These are phyloP conservation scores for Viola odorata DNA, from an alignment of 345 rosid genomes.

Conservation along the genomic window DNA sequence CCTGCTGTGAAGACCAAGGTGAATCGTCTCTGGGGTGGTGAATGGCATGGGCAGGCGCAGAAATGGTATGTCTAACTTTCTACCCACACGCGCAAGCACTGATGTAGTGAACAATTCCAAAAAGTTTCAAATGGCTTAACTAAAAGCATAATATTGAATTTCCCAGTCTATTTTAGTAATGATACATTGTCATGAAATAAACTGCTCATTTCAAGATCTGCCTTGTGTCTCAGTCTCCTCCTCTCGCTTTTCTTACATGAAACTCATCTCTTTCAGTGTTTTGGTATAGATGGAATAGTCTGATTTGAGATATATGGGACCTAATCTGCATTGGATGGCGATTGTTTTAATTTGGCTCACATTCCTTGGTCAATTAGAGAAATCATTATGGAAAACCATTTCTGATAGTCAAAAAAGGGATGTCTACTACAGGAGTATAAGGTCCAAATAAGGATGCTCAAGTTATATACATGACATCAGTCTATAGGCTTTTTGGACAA, in stretches of 20 bases:
- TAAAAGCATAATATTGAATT: not conserved
- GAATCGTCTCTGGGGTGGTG: conserved; percentile 97
- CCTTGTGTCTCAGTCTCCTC: not conserved
- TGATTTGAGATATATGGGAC: too few relatives aligned
- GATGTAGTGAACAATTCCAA: not conserved
- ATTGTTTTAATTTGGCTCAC: too few relatives aligned
- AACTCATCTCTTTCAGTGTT: not conserved
- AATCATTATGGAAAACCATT: too few relatives aligned
- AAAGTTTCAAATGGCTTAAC: not conserved
- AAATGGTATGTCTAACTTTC: conserved; percentile 53
- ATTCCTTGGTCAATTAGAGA: too few relatives aligned
- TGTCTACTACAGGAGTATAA: too few relatives aligned
- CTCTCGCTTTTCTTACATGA: not conserved
- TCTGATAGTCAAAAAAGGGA: too few relatives aligned
- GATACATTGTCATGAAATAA: not conserved
- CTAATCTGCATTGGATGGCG: too few relatives aligned
- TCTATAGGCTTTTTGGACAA: too few relatives aligned
- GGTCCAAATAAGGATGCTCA: too few relatives aligned
- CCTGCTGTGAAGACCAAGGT: conserved; percentile 92
- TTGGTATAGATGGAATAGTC: not conserved
- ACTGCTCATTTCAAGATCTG: not conserved
- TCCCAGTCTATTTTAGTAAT: not conserved
- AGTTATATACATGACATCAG: too few relatives aligned
- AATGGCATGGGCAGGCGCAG: conserved; percentile 99
- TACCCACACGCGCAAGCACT: not conserved